Conservation (phyloP, 257 asterid species). For the Solanum ossicruentum region DNA sequence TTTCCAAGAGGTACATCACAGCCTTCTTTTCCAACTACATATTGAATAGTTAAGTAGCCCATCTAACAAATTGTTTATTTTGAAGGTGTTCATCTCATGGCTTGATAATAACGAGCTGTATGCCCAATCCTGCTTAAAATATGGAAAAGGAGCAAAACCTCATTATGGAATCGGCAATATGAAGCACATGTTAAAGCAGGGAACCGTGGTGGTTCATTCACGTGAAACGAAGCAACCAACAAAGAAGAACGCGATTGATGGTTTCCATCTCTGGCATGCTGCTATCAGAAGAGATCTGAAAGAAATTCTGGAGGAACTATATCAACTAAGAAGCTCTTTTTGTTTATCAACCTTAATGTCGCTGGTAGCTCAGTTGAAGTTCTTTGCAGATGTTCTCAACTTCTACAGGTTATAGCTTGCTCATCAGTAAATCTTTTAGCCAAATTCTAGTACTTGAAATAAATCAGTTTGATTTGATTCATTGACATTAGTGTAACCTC, state of each 20-base stretch:
- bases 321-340: conserved; percentile 38
- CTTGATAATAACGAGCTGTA: conserved; percentile 26
- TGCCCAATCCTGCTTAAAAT: conserved; percentile 12
- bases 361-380: conserved; percentile 49
- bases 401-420: conserved; percentile 46
- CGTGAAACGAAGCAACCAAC: conserved; percentile 15
- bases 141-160: conserved; percentile 36
- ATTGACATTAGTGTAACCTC: neutral
- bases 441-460: neutral
- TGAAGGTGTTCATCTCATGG: conserved; percentile 68
- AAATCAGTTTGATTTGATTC: neutral
- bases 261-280: conserved; percentile 56
- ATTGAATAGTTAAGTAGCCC: neutral
- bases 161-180: conserved; percentile 32
- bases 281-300: conserved; percentile 51
- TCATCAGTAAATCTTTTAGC: neutral
- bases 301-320: conserved; percentile 37
- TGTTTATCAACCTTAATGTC: conserved; percentile 38
- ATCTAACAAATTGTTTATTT: conserved; percentile 15
- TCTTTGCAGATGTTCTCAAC: conserved; percentile 56
- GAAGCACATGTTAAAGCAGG: conserved; percentile 24
- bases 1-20: conserved; percentile 58
- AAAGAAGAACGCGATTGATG: conserved; percentile 29
- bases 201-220: conserved; percentile 15
- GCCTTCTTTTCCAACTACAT: conserved; percentile 2